These are phyloP conservation scores for Echinochloa phyllopogon DNA, from an alignment of 176 grass and related monocot species.

Conservation along the genomic window DNA sequence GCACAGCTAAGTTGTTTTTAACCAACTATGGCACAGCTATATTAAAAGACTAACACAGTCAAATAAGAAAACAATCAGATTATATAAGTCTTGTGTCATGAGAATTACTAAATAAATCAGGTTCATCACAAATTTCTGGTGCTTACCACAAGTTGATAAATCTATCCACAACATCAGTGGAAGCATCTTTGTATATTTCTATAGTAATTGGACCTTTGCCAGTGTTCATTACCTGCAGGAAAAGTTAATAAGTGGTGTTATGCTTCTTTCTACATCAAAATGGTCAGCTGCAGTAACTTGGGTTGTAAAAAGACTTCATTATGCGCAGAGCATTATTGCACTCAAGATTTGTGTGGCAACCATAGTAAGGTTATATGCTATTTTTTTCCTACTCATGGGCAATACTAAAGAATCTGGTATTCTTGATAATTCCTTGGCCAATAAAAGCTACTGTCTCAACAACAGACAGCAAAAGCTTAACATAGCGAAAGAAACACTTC, in stretches of 20 bases:
- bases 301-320: conserved; percentile 10
- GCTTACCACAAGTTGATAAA: conserved; percentile 87
- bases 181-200: conserved; percentile 90
- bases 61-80: not conserved
- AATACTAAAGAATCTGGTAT: conserved; percentile 24
- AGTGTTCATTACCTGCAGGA: conserved; percentile 77
- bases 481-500: conserved; percentile 5
- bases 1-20: not conserved
- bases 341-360: not conserved
- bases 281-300: conserved; percentile 1
- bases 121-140: conserved; percentile 21
- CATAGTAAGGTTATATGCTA: not conserved
- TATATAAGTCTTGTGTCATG: not conserved
- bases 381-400: not conserved
- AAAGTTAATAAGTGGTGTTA: conserved; percentile 39
- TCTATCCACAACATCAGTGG: conserved; percentile 71
- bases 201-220: conserved; percentile 78
- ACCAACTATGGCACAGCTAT: not conserved
- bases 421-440: conserved; percentile 16
- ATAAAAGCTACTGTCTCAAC: conserved; percentile 23
- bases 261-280: not conserved
- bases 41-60: not conserved
- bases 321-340: conserved; percentile 2
- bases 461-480: conserved; percentile 8
- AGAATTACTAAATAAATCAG: conserved; percentile 33